A percentile compares a stretch with the other conserved stretches of the same genome.
phyloP scores from a whole-genome alignment of 2,329 filamentous ascomycete genomes.

The Trematosphaeria pertusa region DNA sequence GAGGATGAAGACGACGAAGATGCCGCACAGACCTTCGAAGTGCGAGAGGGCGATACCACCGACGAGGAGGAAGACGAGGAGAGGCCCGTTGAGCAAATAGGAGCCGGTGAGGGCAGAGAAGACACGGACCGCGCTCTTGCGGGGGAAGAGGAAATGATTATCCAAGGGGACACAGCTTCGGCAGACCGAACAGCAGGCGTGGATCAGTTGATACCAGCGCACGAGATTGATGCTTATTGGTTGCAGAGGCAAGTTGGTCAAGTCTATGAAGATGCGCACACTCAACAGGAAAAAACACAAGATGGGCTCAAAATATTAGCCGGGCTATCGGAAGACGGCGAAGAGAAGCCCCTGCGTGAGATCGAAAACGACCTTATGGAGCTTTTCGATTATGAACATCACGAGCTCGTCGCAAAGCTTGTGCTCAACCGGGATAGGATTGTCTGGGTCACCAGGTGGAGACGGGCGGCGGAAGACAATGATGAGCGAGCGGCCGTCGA shows the following conservation, averaged over 20 bases:
- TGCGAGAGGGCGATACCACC: constrained; percentile 82
- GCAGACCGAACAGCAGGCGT: constrained; percentile 50
- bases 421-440: constrained; percentile 93
- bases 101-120: constrained; percentile 58
- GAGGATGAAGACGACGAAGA: constrained; percentile 83
- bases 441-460: constrained; percentile 91
- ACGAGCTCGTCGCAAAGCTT: constrained; percentile 88
- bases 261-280: constrained; percentile 89
- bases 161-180: constrained; percentile 69
- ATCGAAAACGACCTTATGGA: constrained; percentile 99
- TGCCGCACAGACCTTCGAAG: constrained; percentile 78
- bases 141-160: constrained; percentile 77
- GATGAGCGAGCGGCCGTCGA: constrained; percentile 77
- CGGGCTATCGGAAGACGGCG: constrained; percentile 75
- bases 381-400: constrained; percentile 95
- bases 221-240: constrained; percentile 98
- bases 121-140: constrained; percentile 57
- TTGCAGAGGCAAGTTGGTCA: constrained; percentile 89
- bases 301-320: constrained; percentile 83
- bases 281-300: constrained; percentile 90
- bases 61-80: constrained; percentile 76
- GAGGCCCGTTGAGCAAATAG: constrained; percentile 66
- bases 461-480: constrained; percentile 79
- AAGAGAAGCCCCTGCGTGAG: constrained; percentile 85
- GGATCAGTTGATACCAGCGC: constrained; percentile 72